Conservation (phyloP, 2,329 filamentous ascomycete species). For the Monosporascus cannonballus region DNA sequence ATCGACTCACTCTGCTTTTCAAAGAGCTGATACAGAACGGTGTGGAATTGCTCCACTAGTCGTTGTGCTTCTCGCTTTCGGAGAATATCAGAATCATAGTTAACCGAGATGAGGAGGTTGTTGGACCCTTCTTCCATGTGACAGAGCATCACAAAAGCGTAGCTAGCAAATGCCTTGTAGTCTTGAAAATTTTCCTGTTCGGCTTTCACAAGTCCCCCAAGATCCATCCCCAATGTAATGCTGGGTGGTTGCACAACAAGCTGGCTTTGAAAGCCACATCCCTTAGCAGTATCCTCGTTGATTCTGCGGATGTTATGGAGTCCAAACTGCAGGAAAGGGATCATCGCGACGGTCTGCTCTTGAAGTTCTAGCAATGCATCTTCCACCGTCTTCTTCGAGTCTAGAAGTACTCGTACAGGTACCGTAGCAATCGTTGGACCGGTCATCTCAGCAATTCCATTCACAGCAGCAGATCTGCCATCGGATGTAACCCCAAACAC, state of each 20-base stretch:
- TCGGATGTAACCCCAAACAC: slow-evolving; percentile 36
- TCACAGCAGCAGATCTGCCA: slow-evolving; percentile 23
- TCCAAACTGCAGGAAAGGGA: slow-evolving; percentile 44
- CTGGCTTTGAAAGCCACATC: slow-evolving; percentile 34
- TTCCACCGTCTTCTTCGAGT: slow-evolving; percentile 19
- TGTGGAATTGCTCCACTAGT: too few relatives aligned
- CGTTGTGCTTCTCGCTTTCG: too few relatives aligned
- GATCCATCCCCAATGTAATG: background rate
- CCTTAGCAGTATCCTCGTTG: slow-evolving; percentile 29
- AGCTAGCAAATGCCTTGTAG: slow-evolving; percentile 27
- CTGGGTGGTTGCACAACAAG: slow-evolving; percentile 28
- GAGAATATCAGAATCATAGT: too few relatives aligned
- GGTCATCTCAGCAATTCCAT: slow-evolving; percentile 11
- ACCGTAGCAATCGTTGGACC: slow-evolving; percentile 34
- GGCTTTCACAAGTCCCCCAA: background rate
- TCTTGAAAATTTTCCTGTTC: slow-evolving; percentile 12
- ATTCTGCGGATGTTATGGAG: slow-evolving; percentile 35
- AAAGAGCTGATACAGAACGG: too few relatives aligned
- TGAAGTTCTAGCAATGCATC: slow-evolving; percentile 40
- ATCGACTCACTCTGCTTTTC: too few relatives aligned
- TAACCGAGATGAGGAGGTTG: too few relatives aligned
- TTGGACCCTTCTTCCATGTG: too few relatives aligned
- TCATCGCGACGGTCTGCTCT: slow-evolving; percentile 38
- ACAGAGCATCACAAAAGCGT: background rate
- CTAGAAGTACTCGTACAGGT: slow-evolving; percentile 30